A percentile compares a stretch with the other conserved stretches of the same genome.
These are phyloP conservation scores for Coemansia sp. DNA, from an alignment of 192 early-diverging fungal species.

Conservation along the genomic window DNA sequence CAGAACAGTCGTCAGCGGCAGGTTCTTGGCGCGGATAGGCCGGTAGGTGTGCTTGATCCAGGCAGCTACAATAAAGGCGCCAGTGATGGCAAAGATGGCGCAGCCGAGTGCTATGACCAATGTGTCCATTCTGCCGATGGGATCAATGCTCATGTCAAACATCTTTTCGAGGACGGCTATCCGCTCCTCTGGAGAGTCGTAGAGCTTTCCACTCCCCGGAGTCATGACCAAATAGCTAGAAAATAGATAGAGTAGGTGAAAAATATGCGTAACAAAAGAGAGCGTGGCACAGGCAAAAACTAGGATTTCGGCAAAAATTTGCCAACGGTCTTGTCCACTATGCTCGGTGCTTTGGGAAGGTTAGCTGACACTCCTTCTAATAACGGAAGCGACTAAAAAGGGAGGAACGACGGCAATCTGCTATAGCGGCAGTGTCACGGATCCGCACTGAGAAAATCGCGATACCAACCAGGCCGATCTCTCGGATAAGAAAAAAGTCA, in stretches of 20 bases:
- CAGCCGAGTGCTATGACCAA: slow-evolving; percentile 9
- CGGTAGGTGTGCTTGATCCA: slow-evolving; percentile 8
- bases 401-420: too few relatives aligned
- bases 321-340: neutral
- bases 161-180: slow-evolving; percentile 1
- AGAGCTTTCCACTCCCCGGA: neutral
- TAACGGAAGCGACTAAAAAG: too few relatives aligned
- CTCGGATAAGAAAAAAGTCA: too few relatives aligned
- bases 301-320: neutral
- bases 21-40: slow-evolving; percentile 26
- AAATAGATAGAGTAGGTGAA: neutral
- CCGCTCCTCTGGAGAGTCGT: neutral
- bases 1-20: slow-evolving; percentile 16
- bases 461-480: neutral
- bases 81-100: slow-evolving; percentile 9
- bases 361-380: too few relatives aligned
- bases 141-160: slow-evolving; percentile 13
- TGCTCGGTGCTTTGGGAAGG: neutral
- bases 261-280: neutral
- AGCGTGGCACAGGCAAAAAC: neutral
- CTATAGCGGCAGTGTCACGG: neutral
- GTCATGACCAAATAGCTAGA: neutral
- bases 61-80: slow-evolving; percentile 1
- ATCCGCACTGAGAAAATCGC: neutral
- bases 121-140: slow-evolving; percentile 14